phyloP scores from a whole-genome alignment of 1,284 basidiomycete species.

The Rhodotorula sp. region DNA sequence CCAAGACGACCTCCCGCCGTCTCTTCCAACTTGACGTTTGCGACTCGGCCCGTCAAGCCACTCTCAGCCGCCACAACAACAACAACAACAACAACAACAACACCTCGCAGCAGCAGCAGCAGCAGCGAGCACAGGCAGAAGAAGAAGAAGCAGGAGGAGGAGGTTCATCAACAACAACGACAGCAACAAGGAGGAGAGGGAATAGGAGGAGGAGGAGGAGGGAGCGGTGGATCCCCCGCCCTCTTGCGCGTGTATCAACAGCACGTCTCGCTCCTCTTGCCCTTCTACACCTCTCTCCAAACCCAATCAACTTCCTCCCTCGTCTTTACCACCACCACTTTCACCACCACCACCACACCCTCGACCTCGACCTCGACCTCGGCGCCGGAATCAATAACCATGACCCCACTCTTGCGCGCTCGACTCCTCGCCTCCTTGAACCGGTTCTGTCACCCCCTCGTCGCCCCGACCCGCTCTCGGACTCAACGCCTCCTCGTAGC shows the following conservation, averaged over 20 bases:
- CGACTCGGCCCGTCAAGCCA: neutral
- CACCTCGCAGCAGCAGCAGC: no score
- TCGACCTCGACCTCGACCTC: no score
- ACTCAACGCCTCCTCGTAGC: conserved; percentile 51
- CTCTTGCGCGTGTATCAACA: conserved; percentile 36
- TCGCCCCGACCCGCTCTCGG: conserved; percentile 68
- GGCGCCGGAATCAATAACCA: no score
- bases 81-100: no score
- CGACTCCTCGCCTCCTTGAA: conserved; percentile 63
- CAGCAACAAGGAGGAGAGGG: no score
- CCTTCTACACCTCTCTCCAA: conserved; percentile 43
- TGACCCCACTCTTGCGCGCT: conserved; percentile 26
- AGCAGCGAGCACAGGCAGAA: no score
- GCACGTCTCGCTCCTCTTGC: conserved; percentile 40
- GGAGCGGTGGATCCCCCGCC: neutral
- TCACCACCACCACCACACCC: conserved; percentile 9
- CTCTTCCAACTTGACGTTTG: conserved; percentile 20
- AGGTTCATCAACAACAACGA: no score
- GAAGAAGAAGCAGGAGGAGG: no score
- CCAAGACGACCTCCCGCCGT: conserved; percentile 1
- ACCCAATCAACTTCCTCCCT: conserved; percentile 45
- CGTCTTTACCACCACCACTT: conserved; percentile 35
- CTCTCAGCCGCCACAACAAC: neutral
- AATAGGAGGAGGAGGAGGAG: no score
- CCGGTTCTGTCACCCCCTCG: conserved; percentile 63